phyloP scores from a whole-genome alignment of 208 protist species.

The Endotrypanum monterogeii region DNA sequence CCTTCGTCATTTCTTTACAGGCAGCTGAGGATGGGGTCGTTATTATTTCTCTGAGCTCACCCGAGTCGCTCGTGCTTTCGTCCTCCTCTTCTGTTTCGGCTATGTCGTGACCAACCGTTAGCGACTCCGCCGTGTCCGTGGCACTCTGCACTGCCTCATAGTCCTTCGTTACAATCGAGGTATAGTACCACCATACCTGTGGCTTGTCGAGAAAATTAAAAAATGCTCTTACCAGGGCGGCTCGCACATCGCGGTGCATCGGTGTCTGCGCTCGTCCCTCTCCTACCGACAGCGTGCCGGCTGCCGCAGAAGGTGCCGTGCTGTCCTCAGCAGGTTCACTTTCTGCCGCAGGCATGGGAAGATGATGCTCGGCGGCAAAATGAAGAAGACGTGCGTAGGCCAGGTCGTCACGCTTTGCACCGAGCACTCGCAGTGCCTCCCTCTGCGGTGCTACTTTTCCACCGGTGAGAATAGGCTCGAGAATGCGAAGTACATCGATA shows the following conservation, averaged over 20 bases:
- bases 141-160: not conserved
- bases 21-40: slow-evolving; percentile 11
- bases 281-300: not conserved
- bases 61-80: not conserved
- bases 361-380: slow-evolving; percentile 19
- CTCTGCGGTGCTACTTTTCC: slow-evolving; percentile 26
- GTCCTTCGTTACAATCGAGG: slow-evolving; percentile 3
- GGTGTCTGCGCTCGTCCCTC: not conserved
- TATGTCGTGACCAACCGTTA: not conserved
- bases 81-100: not conserved
- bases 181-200: slow-evolving; percentile 27
- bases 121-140: not conserved
- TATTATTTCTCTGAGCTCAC: not conserved
- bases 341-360: slow-evolving; percentile 16
- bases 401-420: slow-evolving; percentile 17
- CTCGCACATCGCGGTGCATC: slow-evolving; percentile 33
- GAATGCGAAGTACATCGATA: slow-evolving; percentile 14
- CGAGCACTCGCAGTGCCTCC: slow-evolving; percentile 26
- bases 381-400: slow-evolving; percentile 17
- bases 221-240: slow-evolving; percentile 21
- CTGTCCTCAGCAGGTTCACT: not conserved
- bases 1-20: slow-evolving; percentile 19
- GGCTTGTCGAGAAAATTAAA: slow-evolving; percentile 25
- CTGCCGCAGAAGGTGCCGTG: not conserved
- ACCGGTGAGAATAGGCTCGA: slow-evolving; percentile 18